These are phyloP conservation scores for Phyllosticta citribraziliensis DNA, from an alignment of 2,329 filamentous ascomycete species.

Conservation along the genomic window DNA sequence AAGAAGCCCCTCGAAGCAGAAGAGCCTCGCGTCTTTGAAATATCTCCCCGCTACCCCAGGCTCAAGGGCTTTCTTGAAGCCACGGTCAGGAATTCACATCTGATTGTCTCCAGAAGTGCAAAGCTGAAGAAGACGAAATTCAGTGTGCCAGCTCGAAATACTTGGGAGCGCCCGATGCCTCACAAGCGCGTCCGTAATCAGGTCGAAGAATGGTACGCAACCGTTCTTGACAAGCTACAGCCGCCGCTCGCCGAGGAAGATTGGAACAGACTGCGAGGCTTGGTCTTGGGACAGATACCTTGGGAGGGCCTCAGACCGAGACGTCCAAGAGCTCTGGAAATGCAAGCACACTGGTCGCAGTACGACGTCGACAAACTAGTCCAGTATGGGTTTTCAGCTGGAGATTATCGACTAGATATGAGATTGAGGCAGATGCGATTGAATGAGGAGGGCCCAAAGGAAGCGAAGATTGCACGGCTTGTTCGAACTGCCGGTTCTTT, in stretches of 20 bases:
- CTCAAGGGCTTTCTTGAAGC: slow-evolving; percentile 20
- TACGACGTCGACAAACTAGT: slow-evolving; percentile 6
- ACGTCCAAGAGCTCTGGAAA: slow-evolving; percentile 11
- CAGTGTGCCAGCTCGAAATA: slow-evolving; percentile 34
- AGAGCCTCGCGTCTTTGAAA: slow-evolving; percentile 6
- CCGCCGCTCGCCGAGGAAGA: slow-evolving; percentile 36
- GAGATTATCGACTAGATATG: background rate
- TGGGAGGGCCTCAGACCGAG: slow-evolving; percentile 18
- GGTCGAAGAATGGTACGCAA: slow-evolving; percentile 34
- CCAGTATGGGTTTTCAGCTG: background rate
- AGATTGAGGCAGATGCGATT: background rate
- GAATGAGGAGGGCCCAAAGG: slow-evolving; percentile 2
- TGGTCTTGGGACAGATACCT: slow-evolving; percentile 25
- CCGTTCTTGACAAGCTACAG: slow-evolving; percentile 31
- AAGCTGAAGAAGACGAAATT: slow-evolving; percentile 20
- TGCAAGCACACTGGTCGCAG: background rate
- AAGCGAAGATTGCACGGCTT: slow-evolving; percentile 1
- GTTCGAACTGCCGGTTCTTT: background rate
- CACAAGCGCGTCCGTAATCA: slow-evolving; percentile 34
- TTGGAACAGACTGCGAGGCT: slow-evolving; percentile 32
- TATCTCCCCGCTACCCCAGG: slow-evolving; percentile 23
- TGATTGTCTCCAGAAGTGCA: slow-evolving; percentile 13
- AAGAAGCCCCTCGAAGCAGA: background rate
- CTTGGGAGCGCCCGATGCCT: slow-evolving; percentile 39
- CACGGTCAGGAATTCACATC: slow-evolving; percentile 13